Base-by-base conservation (phyloP, 768 basidiomycete species). In the Suillus subalutaceus region DNA sequence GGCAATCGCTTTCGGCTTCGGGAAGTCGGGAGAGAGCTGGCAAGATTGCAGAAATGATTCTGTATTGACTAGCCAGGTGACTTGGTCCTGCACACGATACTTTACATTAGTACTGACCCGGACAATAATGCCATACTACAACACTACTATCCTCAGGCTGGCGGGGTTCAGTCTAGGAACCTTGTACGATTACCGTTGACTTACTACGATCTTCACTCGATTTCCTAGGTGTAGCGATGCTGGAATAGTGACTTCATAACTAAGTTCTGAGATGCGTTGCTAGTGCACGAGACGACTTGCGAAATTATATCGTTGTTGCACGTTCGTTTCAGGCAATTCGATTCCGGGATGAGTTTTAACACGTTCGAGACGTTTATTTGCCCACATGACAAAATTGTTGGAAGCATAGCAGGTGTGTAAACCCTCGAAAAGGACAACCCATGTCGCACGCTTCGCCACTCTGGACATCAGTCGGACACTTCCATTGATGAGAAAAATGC, bases 11-110 rank as follows among this genome's bases (percentile, higher is more conserved):
- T 41, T 18, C 9, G 58, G 58, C 58, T 41, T 41, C 23, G 5
- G 58, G 58, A 40, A 59, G 38, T 59, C 38, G 58, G 26, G 58
- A 40, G 38, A 40, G 58, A 41, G 58, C 58, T 30, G 6, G 38
- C 15, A 59, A 59, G 38, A 26, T 59, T 10, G 58, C 58, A 18
- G 58, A 59, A 6, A 59, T 41, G 38, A 59, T 40, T 59, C 5
- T 59, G 16, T 40, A 59, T 26, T 53, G 26, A 41, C 58, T 59
- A 41, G 38, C 38, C n/a, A 38, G 23, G 23, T 58, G 15, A 7
- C 57, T 58, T 40, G 38, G 26, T 41, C 23, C 16, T 26, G 38
- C 38, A 41, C 16, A 41, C 12, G 26, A 15, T 41, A 58, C 15
- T 26, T 38, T 38, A 59, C 23, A 40, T 2, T 48, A 48, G n/a